These are phyloP conservation scores for Buddleja alternifolia DNA, from an alignment of 257 asterid species.

Conservation along the genomic window DNA sequence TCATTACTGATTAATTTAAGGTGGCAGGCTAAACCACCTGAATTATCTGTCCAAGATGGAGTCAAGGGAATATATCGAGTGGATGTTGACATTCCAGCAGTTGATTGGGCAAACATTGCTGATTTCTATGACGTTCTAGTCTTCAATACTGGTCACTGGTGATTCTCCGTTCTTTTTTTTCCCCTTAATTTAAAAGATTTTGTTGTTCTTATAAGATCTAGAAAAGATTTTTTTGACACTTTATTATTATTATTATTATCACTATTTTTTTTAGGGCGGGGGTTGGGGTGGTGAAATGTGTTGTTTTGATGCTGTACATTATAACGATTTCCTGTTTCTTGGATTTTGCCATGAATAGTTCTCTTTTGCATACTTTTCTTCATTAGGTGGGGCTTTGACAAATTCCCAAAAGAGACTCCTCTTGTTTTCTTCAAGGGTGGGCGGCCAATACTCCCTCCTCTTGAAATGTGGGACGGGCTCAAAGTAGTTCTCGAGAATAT, in stretches of 20 bases:
- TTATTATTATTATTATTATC: too few relatives aligned
- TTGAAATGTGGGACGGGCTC: conserved; percentile 66
- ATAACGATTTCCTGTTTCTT: neutral
- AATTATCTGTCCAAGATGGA: conserved; percentile 47
- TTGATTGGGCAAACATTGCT: conserved; percentile 77
- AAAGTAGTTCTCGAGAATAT: conserved; percentile 69
- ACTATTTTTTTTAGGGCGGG: too few relatives aligned
- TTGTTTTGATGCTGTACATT: neutral
- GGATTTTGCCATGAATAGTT: conserved; percentile 11
- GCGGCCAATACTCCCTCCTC: conserved; percentile 69
- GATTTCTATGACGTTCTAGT: conserved; percentile 78
- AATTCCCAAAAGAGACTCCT: conserved; percentile 86
- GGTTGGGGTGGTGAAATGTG: neutral
- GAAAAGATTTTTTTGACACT: too few relatives aligned
- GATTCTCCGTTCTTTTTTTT: conserved; percentile 34
- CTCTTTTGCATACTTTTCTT: conserved; percentile 24
- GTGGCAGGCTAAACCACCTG: conserved; percentile 74
- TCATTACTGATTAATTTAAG: conserved; percentile 67
- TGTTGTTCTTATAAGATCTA: neutral
- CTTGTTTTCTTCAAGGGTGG: conserved; percentile 83
- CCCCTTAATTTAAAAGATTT: conserved; percentile 3
- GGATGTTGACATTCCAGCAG: conserved; percentile 84
- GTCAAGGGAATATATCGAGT: conserved; percentile 73
- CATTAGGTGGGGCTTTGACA: conserved; percentile 90
- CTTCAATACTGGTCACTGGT: conserved; percentile 98